Conservation (phyloP, 495 filamentous ascomycete species). For the Podospora pseudocomata region DNA sequence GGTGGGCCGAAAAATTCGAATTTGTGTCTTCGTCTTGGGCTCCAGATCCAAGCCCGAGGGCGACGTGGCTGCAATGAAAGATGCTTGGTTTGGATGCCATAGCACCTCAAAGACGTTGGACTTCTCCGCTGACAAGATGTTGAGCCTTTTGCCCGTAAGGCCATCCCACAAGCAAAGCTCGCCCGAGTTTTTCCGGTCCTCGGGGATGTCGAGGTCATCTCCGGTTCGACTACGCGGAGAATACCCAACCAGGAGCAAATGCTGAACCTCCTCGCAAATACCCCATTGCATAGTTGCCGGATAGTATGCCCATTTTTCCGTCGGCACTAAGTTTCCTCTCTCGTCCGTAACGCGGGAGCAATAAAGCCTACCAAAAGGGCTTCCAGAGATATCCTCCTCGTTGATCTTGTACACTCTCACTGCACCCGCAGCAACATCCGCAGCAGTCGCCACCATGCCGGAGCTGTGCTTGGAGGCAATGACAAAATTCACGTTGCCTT, state of each 20-base stretch:
- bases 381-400: slow-evolving; percentile 29
- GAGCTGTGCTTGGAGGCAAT: slow-evolving; percentile 49
- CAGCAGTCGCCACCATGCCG: slow-evolving; percentile 49
- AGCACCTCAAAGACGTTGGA: slow-evolving; percentile 77
- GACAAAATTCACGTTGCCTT: slow-evolving; percentile 68
- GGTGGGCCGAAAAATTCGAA: slow-evolving; percentile 41
- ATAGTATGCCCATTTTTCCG: slow-evolving; percentile 55
- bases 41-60: slow-evolving; percentile 43
- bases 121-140: slow-evolving; percentile 49
- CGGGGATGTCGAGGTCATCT: slow-evolving; percentile 53
- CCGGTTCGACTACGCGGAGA: slow-evolving; percentile 54
- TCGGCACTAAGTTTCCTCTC: slow-evolving; percentile 38
- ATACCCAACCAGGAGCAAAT: slow-evolving; percentile 73
- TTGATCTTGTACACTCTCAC: slow-evolving; percentile 48
- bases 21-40: slow-evolving; percentile 45
- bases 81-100: slow-evolving; percentile 63
- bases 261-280: slow-evolving; percentile 39
- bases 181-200: slow-evolving; percentile 52
- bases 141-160: slow-evolving; percentile 42
- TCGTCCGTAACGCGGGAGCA: slow-evolving; percentile 47
- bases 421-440: slow-evolving; percentile 45
- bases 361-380: slow-evolving; percentile 38
- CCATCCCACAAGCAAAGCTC: slow-evolving; percentile 74
- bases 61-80: slow-evolving; percentile 61
- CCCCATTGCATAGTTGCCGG: slow-evolving; percentile 79